Conservation (phyloP, 371 early-diverging fungal genomes). For the Entomophthora muscae region DNA sequence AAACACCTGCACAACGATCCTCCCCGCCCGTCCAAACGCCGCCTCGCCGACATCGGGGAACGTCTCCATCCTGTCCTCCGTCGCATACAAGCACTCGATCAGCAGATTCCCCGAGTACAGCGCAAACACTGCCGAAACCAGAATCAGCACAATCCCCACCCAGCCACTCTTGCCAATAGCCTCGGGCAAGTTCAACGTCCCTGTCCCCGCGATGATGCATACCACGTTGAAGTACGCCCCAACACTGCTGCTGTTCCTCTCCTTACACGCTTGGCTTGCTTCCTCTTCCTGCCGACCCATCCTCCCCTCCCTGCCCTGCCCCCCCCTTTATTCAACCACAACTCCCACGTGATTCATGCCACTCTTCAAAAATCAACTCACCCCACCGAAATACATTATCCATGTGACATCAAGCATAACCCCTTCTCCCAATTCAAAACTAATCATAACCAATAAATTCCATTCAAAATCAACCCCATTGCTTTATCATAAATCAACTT, state of each 20-base stretch:
- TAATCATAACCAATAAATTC: too few relatives aligned
- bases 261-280: too few relatives aligned
- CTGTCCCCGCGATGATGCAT: slow-evolving; percentile 11
- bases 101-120: slow-evolving; percentile 9
- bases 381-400: too few relatives aligned
- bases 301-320: too few relatives aligned
- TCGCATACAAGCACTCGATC: slow-evolving; percentile 11
- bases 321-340: too few relatives aligned
- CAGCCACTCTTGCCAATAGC: slow-evolving; percentile 12
- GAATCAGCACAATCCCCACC: slow-evolving; percentile 7
- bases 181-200: slow-evolving; percentile 10
- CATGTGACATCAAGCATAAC: too few relatives aligned
- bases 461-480: too few relatives aligned
- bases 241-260: background rate
- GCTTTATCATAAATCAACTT: too few relatives aligned
- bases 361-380: too few relatives aligned
- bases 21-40: slow-evolving; percentile 18
- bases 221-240: slow-evolving; percentile 5
- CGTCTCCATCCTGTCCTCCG: slow-evolving; percentile 8
- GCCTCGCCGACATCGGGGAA: slow-evolving; percentile 19
- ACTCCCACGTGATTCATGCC: too few relatives aligned
- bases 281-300: too few relatives aligned
- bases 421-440: too few relatives aligned
- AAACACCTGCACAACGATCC: slow-evolving; percentile 22
- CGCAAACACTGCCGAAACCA: slow-evolving; percentile 7